Base-by-base conservation (phyloP, 257 asterid species). In the Ilex asprella region DNA sequence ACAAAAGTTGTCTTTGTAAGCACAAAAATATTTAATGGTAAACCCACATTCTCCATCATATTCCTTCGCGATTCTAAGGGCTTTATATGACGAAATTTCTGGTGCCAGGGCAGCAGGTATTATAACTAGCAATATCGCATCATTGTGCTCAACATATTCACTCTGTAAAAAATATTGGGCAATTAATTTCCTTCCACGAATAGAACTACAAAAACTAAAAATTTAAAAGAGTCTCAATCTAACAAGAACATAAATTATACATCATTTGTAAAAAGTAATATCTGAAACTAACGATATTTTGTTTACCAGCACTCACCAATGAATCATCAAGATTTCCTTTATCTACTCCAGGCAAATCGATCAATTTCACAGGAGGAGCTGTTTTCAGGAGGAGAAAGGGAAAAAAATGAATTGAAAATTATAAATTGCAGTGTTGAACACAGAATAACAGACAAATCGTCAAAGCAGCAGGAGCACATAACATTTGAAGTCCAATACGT, bases 271-370 rank as follows among this genome's bases (percentile, higher is more conserved):
- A 8, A 15, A 14, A 53, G 15, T 7, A 2, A 0, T 21, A 53
- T 7, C 3, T 27, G 14, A 62, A 39, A 69, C 56, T 11, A 3
- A 58, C 44, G 16, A 65, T 29, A 55, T 60, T 55, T 11, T 10
- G 16, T 57, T 56, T 58, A 56, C 62, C 63, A 67, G 47, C 51
- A 78, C 96, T 89, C 75, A 93, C 99, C 91, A 93, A 72, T 56
- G 98, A 81, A 75, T 93, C 99, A 63, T 93, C 97, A 29, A 87
- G 82, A 67, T 77, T 84, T 55, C 94, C 94, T 82, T 86, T 93
- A 51, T 93, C 99, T 30, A 86, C 95, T 30, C 99, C 99, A 73
- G 99, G 97, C 75, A 93, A 79, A 85, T 93, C 99, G 69, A 93
- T 75, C 79, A 93, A 81, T 77, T 93, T 89, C 82, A 93, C 69